phyloP scores from a whole-genome alignment of 2,329 filamentous ascomycete species.

The Coleophoma eucalyptorum region DNA sequence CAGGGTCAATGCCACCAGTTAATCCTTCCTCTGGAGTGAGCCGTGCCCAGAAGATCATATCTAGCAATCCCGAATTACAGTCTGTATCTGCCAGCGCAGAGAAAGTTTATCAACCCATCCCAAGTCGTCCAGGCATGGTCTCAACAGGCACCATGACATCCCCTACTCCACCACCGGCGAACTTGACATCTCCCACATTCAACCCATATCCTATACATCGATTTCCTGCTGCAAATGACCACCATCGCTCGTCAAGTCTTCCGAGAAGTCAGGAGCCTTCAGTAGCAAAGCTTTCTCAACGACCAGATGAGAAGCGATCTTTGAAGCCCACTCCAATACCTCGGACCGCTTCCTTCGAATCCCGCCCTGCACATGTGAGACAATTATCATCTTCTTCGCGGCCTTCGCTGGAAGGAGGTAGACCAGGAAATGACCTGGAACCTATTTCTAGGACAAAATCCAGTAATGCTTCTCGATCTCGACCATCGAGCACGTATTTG shows the following conservation, averaged over 20 bases:
- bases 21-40: slow-evolving; percentile 41
- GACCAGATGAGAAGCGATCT: slow-evolving; percentile 16
- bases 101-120: slow-evolving; percentile 24
- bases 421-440: slow-evolving; percentile 63
- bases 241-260: slow-evolving; percentile 51
- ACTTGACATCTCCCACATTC: not conserved
- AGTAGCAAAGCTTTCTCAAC: slow-evolving; percentile 11
- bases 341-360: slow-evolving; percentile 28
- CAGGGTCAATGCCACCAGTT: slow-evolving; percentile 4
- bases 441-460: slow-evolving; percentile 59
- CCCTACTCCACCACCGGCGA: slow-evolving; percentile 39
- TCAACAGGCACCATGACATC: slow-evolving; percentile 81
- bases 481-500: slow-evolving; percentile 80
- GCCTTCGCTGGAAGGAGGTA: slow-evolving; percentile 67
- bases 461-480: slow-evolving; percentile 54
- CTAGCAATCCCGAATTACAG: slow-evolving; percentile 57
- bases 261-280: slow-evolving; percentile 20
- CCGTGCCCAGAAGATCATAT: slow-evolving; percentile 60
- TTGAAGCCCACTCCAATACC: slow-evolving; percentile 12
- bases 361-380: slow-evolving; percentile 30
- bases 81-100: slow-evolving; percentile 36
- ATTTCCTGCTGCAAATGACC: slow-evolving; percentile 22
- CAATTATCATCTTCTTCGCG: slow-evolving; percentile 50
- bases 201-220: slow-evolving; percentile 17
- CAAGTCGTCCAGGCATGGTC: slow-evolving; percentile 44